These are phyloP conservation scores for Dendrobium nobile DNA, from an alignment of 106 monocot genomes.

Conservation along the genomic window DNA sequence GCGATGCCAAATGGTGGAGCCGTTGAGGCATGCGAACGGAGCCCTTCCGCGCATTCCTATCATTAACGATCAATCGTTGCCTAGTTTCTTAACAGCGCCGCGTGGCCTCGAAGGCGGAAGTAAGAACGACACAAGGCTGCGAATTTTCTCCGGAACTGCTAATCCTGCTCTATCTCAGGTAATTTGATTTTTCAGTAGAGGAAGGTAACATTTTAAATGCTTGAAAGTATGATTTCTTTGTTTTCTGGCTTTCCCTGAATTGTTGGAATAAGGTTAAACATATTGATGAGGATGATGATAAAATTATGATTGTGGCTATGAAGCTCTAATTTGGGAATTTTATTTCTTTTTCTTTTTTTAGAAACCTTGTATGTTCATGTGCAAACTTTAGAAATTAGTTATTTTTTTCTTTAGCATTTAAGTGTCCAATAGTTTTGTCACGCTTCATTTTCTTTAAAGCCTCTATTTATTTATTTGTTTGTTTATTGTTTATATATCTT, in stretches of 20 bases:
- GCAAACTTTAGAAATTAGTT: too few relatives aligned
- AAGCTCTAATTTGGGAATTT: background rate
- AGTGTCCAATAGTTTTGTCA: too few relatives aligned
- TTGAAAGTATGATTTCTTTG: background rate
- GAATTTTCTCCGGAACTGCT: slow-evolving; percentile 75
- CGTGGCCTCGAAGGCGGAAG: slow-evolving; percentile 3
- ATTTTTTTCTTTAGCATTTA: too few relatives aligned
- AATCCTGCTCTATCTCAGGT: slow-evolving; percentile 72
- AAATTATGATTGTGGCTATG: background rate
- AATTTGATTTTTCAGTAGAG: background rate
- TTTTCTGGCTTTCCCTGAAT: background rate
- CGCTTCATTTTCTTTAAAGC: too few relatives aligned
- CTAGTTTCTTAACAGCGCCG: slow-evolving; percentile 18
- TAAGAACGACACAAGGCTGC: slow-evolving; percentile 33
- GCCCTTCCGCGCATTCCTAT: slow-evolving; percentile 32
- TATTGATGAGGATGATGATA: background rate
- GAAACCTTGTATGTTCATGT: too few relatives aligned
- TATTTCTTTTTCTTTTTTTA: background rate
- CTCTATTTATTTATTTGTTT: too few relatives aligned
- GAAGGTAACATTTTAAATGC: background rate
- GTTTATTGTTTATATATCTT: too few relatives aligned
- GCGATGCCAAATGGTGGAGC: slow-evolving; percentile 46
- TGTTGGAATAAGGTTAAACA: background rate
- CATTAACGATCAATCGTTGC: slow-evolving; percentile 19
- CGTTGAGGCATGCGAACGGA: slow-evolving; percentile 45